Base-by-base conservation (phyloP, 352 stramenopile species). In the Globisporangium emineosum region DNA sequence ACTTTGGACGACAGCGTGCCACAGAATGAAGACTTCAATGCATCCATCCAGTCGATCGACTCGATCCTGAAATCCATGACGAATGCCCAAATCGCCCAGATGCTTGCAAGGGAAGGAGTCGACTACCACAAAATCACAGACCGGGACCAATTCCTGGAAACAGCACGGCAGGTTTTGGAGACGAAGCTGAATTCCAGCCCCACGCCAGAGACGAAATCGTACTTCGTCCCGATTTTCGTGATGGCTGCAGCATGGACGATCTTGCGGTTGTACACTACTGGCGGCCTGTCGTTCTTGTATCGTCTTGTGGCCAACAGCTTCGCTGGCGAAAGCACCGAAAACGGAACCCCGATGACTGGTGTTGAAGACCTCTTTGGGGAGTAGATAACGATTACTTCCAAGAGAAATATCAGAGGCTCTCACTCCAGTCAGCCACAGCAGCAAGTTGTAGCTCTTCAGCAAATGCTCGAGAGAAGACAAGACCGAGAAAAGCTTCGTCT, bases 41-140 rank as follows among this genome's bases (percentile, higher is more conserved):
- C 61, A 8, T 67, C 75, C 7, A 69, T 68, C 6, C 64, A 86
- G n/a, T 85, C 82, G 1, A 74, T 93, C n/a, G 76, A 91, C 19
- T 79, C 77, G 15, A 69, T 94, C 15, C 70, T 95, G n/a, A 72
- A 83, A 65, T 86, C 81, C 25, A 92, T 94, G 83, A 81, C 77
- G 1, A 91, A 79, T 50, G 68, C 77, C 32, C 73, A 93, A 65
- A 92, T 93, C 68, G 72, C 80, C 7, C 66, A 79, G 30, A 73
- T 94, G 57, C 70, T 93, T 1, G 59, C 67, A 13, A 60, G 67
- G 13, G 86, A 93, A 69, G 86, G 87, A 0, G 78, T 95, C 62
- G 81, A 91, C 64, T 87, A 88, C 43, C 79, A 91, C 60, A 84
- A 86, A 57, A 91, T 93, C 62, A 77, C 73, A 5, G 84, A 91